Evolutionary conservation across 192 early-diverging fungal species (phyloP), one percentile per base, ranked within the genome.

Genomic region (Podila verticillata): DNA sequence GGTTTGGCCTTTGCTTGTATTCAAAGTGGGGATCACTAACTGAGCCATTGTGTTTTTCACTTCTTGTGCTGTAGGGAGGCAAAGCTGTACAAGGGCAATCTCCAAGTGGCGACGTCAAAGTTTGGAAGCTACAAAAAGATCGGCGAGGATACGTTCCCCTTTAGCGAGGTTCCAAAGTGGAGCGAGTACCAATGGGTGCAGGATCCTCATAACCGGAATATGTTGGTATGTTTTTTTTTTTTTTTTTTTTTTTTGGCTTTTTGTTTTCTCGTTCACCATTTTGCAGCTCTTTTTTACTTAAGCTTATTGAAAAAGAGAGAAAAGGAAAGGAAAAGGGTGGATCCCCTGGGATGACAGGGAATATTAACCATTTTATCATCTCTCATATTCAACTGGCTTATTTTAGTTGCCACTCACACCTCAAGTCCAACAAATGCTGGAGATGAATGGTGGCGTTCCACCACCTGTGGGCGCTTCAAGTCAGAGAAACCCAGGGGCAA

Each of bases 111-210:
- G 1, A 80, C 85, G 7, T 70, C 86, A 1, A 81, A 85, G 24
- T 84, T 71, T 32, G 89, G 89, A 15, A 89, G 87, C 66, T 72
- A 87, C 68, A 83, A 81, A 61, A 81, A 87, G 20, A 84, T 92
- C 24, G 91, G 91, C 24, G 89, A 90, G 44, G 85, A 86, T 22
- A 84, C 80, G 0, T 73, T 84, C 28, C 62, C 57, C 0, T 86
- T 82, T 51, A 35, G 49, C 19, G 85, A 86, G 17, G 58, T 68
- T 47, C 85, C 85, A 13, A 84, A 86, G 48, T 79, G 75, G 75
- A 79, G 69, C 9, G 75, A 79, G 31, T 63, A 49, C 35, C 68
- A 79, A 19, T 79, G 75, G 75, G 57, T 61, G 2, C 60, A 49
- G 47, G 75, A 79, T 35, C 63, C 65, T 5, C 60, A 68, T 13